Base-by-base conservation (phyloP, 148 eudicot genomes). In the Nyssa sinensis region DNA sequence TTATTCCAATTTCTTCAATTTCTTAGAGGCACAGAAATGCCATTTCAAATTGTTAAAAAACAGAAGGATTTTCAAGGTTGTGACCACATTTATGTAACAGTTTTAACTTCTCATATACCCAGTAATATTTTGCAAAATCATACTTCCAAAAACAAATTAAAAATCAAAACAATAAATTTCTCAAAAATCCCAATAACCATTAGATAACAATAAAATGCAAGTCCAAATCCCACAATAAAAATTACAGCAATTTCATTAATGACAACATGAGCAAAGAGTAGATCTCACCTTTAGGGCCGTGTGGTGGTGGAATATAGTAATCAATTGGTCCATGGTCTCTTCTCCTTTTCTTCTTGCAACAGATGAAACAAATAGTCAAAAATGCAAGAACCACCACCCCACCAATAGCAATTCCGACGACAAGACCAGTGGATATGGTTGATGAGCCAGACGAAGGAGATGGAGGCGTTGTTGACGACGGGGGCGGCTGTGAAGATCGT, bases 361-460 rank as follows among this genome's bases (percentile, higher is more conserved):
- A 87, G 4, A 92, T 39, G 49, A 86, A 92, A 21, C 90, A 66
- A 44, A 92, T 16, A 49, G 86, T 84, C 66, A 88, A 47, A 33
- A 90, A 39, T 7, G 69, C 80, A 24, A 92, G 67, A 23, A 88
- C 23, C 10, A 64, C 78, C 1, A 90, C 90, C 4, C 93, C 93
- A 5, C 91, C 97, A 1, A 92, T 51, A 2, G 94, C 93, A 23
- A 92, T 87, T 21, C 97, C 97, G 24, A 90, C 91, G 1, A 92
- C 88, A 16, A 76, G 78, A 23, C 90, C 90, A 10, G 93, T 87
- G 14, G 97, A 87, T 12, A 92, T 64, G 1, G 86, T 84, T 24
- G 79, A 55, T 6, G 84, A 74, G 65, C 70, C 73, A 1, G 76
- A 12, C 12, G 91, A 41, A 21, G 83, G 69, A 7, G 86, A 51